Evolutionary conservation across 176 grass and related monocot species (phyloP), one percentile per base, ranked within the genome.

Genomic region (Oryza meyeriana): DNA sequence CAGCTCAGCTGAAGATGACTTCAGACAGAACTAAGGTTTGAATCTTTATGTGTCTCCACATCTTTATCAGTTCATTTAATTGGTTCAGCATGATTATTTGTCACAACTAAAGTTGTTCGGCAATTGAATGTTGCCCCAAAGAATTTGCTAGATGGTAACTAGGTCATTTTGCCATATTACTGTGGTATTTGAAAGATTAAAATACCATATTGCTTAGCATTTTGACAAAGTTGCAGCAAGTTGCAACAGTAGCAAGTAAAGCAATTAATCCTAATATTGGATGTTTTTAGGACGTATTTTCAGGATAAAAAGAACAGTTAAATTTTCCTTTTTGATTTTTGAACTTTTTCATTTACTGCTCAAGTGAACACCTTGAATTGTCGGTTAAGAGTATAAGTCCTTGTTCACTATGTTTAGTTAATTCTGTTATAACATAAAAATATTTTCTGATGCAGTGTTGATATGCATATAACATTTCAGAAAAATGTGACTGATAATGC

Each of bases 1-100:
- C 93, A 44, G 93, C 74, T 70, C 96, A 98, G 89, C 85, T 98
- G 65, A 98, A 95, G 82, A 93, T 98, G 96, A 83, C 96, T 81
- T 95, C 93, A 77, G 93, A 98, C 66, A 93, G 96, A 81, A 98
- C 96, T 75, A 98, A 98, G 96, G 96, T 98, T 85, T 65, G 58
- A 72, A 30, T 75, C 65, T 61, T 79, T 3, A 69, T n/a, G n/a
- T 85, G 64, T 64, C 48, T 30, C 29, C 6, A 48, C 6, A 55
- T 80, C 42, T 40, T 33, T 1, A 48, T 71, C 40, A 25, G 36
- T 80, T 55, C 22, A 78, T 67, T n/a, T n/a, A 72, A 57, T 42
- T 88, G 30, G 9, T 40, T 25, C 34, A 17, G 69, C 55, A 78
- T 6, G 27, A 50, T 80, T 85, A 44, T 34, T 36, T 16, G 11